Base-by-base conservation (phyloP, 2,329 filamentous ascomycete genomes). In the Niveomyces coronatus region DNA sequence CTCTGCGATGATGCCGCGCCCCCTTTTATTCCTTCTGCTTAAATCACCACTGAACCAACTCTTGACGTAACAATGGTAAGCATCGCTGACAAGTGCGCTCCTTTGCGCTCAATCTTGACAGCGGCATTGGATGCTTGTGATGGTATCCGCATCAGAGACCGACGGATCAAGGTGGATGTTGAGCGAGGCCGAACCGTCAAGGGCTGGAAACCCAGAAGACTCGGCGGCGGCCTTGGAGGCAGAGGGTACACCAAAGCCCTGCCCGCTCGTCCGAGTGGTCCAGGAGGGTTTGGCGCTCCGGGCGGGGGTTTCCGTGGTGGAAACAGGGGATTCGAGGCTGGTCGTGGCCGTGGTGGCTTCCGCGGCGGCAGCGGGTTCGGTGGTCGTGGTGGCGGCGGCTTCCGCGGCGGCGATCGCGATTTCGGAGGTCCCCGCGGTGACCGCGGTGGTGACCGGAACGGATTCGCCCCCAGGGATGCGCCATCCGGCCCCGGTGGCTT, bases 171-270 rank as follows among this genome's bases (percentile, higher is more conserved):
- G 56, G 87, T 96, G 53, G 91, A 98, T 57, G 89, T 96, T 44
- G 91, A 98, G 64, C 81, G 91, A 54, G 91, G 91, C 49, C 82
- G 91, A 50, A 96, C 91, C 22, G 86, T 95, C 28, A 84, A 85
- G 54, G 86, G 83, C 34, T 98, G 91, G 91, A 83, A 85, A 54
- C 91, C 91, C 44, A 81, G 85, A 49, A 82, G 91, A 46, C 82
- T 94, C 37, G 91, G 89, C 41, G 91, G 91, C 47, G 91, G 91
- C 32, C 75, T 95, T 3, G 91, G 91, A 45, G 89, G 89, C 31
- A 80, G 91, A 52, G 84, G 85, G 47, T 96, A 96, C 62, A 96
- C 89, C 41, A 93, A 89, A 61, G 76, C 80, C 13, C 70, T 78
- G 47, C 74, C 82, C 35, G 70, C 82, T 24, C 77, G 85, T 37